Conservation (phyloP, 2,329 filamentous ascomycete genomes). For the Paecilomyces niveus region DNA sequence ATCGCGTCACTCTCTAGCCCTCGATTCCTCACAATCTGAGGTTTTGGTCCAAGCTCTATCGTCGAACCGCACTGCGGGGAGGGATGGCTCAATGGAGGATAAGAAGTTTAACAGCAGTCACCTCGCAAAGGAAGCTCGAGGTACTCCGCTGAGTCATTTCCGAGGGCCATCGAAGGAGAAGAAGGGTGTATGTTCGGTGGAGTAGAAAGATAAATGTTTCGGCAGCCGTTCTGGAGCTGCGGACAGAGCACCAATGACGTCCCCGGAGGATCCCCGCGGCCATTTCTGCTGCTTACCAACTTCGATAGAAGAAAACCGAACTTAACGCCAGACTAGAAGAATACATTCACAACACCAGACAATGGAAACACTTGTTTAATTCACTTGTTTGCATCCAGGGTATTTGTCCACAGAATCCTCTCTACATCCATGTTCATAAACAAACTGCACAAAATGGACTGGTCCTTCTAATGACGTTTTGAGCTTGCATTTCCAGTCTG, state of each 20-base stretch:
- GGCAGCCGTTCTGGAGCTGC: background rate
- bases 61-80: background rate
- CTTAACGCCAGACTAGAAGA: too few species aligned
- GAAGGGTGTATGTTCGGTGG: background rate
- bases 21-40: background rate
- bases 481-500: too few species aligned
- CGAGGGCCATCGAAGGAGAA: background rate
- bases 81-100: background rate
- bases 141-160: background rate
- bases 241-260: background rate
- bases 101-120: background rate
- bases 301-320: too few species aligned
- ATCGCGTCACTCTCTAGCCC: slow-evolving; percentile 44
- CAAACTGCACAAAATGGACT: too few species aligned
- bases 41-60: background rate
- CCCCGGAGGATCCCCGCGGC: too few species aligned
- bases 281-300: background rate
- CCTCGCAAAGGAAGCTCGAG: background rate
- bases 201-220: background rate
- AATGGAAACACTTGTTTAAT: background rate
- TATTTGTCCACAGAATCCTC: background rate
- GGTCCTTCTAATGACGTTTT: too few species aligned
- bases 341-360: background rate
- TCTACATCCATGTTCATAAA: too few species aligned
- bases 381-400: background rate